Evolutionary conservation across 306 rosid genomes (phyloP).

Genomic region (Mimosa bimucronata): DNA sequence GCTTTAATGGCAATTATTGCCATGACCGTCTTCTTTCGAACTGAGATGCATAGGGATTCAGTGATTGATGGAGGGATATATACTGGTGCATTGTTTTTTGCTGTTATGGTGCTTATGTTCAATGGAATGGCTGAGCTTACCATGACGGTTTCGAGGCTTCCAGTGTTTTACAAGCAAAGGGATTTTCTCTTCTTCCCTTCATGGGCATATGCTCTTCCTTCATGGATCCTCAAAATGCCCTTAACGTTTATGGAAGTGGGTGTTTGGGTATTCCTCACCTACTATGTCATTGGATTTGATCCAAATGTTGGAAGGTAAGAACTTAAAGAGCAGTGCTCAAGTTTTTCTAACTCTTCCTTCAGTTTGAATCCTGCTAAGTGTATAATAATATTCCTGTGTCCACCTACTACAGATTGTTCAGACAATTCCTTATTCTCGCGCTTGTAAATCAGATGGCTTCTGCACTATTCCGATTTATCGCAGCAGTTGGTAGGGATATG

Average conservation of each 20-base stretch:
- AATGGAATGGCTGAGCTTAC: conserved; percentile 65
- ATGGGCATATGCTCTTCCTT: conserved; percentile 66
- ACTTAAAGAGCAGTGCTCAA: not conserved
- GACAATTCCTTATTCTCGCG: conserved; percentile 50
- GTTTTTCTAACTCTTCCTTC: not conserved
- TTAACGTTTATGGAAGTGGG: conserved; percentile 52
- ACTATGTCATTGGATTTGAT: conserved; percentile 73
- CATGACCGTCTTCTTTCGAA: conserved; percentile 52
- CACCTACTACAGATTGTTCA: conserved; percentile 47
- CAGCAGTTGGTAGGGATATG: conserved; percentile 56
- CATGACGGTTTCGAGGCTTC: conserved; percentile 57
- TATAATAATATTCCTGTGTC: not conserved
- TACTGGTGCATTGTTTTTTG: conserved; percentile 57
- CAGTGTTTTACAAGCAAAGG: conserved; percentile 70
- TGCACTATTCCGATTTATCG: conserved; percentile 46
- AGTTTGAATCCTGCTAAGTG: not conserved
- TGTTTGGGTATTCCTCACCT: conserved; percentile 63
- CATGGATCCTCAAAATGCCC: conserved; percentile 65
- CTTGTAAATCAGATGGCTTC: conserved; percentile 58
- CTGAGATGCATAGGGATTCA: conserved; percentile 52
- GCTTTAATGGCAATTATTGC: conserved; percentile 43
- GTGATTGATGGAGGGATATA: conserved; percentile 52
- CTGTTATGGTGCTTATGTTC: conserved; percentile 53
- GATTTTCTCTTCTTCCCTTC: conserved; percentile 61
- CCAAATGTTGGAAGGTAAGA: conserved; percentile 58